phyloP scores from a whole-genome alignment of 306 rosid species.

The Corylus heterophylla region DNA sequence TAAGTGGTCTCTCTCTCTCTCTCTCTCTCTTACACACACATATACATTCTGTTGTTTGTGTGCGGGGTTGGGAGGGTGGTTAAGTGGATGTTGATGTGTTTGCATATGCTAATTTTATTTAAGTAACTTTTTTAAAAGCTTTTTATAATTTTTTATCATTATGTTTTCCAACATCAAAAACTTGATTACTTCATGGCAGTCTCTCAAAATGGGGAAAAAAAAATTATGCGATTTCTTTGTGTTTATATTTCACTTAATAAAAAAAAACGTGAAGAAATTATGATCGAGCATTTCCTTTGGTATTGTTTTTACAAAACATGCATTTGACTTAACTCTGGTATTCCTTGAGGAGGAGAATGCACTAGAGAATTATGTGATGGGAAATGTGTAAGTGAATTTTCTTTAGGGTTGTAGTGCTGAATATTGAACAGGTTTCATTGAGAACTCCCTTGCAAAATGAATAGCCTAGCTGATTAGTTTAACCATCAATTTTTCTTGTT shows the following conservation, averaged over 20 bases:
- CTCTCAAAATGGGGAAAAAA: neutral
- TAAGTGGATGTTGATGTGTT: neutral
- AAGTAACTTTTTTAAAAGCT: neutral
- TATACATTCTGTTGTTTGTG: too few species aligned
- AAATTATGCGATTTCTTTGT: neutral
- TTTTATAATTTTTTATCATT: neutral
- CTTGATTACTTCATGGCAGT: neutral
- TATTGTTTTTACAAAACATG: neutral
- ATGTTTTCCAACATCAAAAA: neutral
- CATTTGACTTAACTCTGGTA: neutral
- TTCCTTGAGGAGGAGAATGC: neutral
- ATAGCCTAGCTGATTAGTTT: neutral
- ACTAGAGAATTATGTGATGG: neutral
- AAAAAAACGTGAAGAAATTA: neutral
- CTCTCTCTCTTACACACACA: neutral
- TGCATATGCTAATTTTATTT: neutral
- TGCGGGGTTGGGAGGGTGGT: too few species aligned
- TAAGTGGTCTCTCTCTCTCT: constrained; percentile 36
- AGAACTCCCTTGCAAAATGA: neutral
- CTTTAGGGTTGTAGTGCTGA: neutral
- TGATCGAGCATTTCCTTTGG: neutral
- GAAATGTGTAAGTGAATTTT: neutral
- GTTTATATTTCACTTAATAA: neutral
- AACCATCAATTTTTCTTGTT: neutral
- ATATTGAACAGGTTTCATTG: neutral